Evolutionary conservation across 148 eudicot genomes (phyloP).

Genomic region (Beta vulgaris): DNA sequence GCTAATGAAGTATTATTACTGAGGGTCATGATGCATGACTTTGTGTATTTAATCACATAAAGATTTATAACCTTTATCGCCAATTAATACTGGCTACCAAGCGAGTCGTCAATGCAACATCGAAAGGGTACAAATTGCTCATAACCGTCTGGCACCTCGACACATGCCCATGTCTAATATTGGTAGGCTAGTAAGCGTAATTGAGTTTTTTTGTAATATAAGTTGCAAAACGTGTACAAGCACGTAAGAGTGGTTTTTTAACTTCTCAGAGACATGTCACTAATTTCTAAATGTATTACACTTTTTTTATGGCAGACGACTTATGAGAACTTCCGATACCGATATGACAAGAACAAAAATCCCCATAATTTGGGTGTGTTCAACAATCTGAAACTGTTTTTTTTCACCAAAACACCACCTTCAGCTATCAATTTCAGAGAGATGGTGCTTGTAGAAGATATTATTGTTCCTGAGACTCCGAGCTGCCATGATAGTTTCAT

Average conservation of each 20-base stretch:
- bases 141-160: not conserved
- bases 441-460: conserved; percentile 52
- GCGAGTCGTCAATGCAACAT: no score
- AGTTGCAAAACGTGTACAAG: not conserved
- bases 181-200: not conserved
- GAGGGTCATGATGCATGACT: no score
- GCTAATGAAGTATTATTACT: no score
- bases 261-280: no score
- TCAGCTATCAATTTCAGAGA: conserved; percentile 43
- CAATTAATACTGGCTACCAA: no score
- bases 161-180: not conserved
- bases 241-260: not conserved
- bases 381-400: conserved; percentile 33
- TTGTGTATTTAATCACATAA: no score
- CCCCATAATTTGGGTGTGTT: conserved; percentile 42
- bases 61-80: no score
- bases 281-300: conserved; percentile 16
- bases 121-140: no score
- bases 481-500: conserved; percentile 22
- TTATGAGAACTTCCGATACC: conserved; percentile 56
- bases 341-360: conserved; percentile 44
- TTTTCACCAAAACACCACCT: conserved; percentile 34
- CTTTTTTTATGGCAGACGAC: conserved; percentile 43
- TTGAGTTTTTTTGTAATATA: not conserved
- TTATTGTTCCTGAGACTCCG: conserved; percentile 23